These are phyloP conservation scores for Pythium plurisporium DNA, from an alignment of 352 stramenopile genomes.

Conservation along the genomic window DNA sequence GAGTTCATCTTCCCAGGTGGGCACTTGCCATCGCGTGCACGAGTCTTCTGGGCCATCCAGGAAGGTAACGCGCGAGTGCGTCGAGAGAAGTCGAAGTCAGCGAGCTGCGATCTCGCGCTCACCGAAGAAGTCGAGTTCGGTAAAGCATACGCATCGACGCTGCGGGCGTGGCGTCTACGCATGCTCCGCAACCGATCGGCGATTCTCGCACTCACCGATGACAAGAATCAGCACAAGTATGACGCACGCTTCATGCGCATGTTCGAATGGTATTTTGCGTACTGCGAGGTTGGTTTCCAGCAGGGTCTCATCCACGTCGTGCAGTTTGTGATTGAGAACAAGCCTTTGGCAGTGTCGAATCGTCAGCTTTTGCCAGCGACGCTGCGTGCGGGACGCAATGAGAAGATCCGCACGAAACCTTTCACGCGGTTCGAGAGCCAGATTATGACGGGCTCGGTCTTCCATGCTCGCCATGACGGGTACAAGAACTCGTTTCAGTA, in stretches of 20 bases:
- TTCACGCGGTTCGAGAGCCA: constrained; percentile 17
- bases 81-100: not conserved
- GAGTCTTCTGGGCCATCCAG: constrained; percentile 22
- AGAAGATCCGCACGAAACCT: constrained; percentile 21
- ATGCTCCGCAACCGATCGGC: constrained; percentile 18
- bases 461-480: constrained; percentile 18
- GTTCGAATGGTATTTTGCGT: constrained; percentile 29
- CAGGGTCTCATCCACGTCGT: constrained; percentile 22
- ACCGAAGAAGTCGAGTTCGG: constrained; percentile 24
- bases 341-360: not conserved
- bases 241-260: constrained; percentile 25
- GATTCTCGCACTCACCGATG: constrained; percentile 12
- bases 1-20: constrained; percentile 31
- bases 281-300: constrained; percentile 25
- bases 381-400: constrained; percentile 10
- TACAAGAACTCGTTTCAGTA: constrained; percentile 22
- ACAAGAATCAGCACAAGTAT: constrained; percentile 10
- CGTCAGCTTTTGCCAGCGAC: constrained; percentile 3
- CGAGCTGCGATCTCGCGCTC: constrained; percentile 8
- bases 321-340: constrained; percentile 26
- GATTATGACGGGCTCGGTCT: constrained; percentile 21
- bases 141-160: constrained; percentile 20
- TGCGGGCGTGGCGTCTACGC: constrained; percentile 22
- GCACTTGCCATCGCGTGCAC: constrained; percentile 24
- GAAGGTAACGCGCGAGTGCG: constrained; percentile 15